Conservation (phyloP, 2,329 filamentous ascomycete genomes). For the Colletotrichum trifolii region DNA sequence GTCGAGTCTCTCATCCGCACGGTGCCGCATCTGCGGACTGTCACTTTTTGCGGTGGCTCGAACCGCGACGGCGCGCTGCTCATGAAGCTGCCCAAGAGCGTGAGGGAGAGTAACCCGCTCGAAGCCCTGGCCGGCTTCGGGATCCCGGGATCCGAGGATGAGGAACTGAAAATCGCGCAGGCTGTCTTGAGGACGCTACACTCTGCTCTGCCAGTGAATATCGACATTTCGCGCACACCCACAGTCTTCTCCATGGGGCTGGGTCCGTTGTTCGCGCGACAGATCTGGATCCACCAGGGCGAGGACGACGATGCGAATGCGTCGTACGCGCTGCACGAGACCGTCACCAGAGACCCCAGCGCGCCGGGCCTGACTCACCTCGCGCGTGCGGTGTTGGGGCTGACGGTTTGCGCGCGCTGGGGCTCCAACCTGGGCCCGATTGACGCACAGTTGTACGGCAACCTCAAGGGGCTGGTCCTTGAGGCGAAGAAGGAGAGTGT, state of each 20-base stretch:
- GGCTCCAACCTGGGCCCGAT: slow-evolving; percentile 67
- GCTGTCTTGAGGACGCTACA: slow-evolving; percentile 51
- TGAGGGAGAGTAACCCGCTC: slow-evolving; percentile 75
- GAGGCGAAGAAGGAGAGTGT: slow-evolving; percentile 50
- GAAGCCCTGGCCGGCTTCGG: slow-evolving; percentile 46
- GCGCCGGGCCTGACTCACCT: slow-evolving; percentile 80
- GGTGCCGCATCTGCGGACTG: slow-evolving; percentile 76
- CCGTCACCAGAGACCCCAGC: slow-evolving; percentile 74
- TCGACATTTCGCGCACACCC: slow-evolving; percentile 49
- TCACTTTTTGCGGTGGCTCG: slow-evolving; percentile 88
- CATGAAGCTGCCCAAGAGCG: slow-evolving; percentile 69
- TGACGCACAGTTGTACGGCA: slow-evolving; percentile 56
- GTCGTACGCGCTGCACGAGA: slow-evolving; percentile 77
- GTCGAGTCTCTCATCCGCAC: slow-evolving; percentile 78
- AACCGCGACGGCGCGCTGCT: slow-evolving; percentile 87
- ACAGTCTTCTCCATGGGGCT: slow-evolving; percentile 57
- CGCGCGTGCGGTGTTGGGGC: slow-evolving; percentile 75
- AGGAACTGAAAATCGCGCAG: slow-evolving; percentile 47
- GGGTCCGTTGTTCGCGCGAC: slow-evolving; percentile 56
- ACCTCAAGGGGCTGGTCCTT: slow-evolving; percentile 55
- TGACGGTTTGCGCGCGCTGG: slow-evolving; percentile 81
- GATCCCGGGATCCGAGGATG: slow-evolving; percentile 17
- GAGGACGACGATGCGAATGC: slow-evolving; percentile 65
- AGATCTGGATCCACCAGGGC: slow-evolving; percentile 64
- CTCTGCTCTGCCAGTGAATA: slow-evolving; percentile 54